Percentiles rank a stretch among this genome's conserved stretches.
Evolutionary conservation across 139 green algal genomes (phyloP).

Genomic region (Chlamydomonas incerta): DNA sequence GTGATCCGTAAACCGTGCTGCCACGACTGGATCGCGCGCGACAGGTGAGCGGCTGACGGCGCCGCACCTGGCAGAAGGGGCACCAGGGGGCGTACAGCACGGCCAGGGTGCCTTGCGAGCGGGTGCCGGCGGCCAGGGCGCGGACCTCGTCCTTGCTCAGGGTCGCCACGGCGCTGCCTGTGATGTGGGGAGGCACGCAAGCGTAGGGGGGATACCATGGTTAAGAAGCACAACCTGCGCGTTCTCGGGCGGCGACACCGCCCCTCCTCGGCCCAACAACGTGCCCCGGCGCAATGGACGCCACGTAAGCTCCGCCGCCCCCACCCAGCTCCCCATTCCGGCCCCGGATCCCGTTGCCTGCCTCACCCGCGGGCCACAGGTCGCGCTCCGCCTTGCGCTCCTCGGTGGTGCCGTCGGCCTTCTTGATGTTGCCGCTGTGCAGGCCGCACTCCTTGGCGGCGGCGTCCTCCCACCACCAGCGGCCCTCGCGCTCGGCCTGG

Average conservation of each 20-base stretch:
- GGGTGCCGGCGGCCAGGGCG: slow-evolving; percentile 64
- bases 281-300: too few relatives aligned
- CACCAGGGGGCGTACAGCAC: slow-evolving; percentile 98
- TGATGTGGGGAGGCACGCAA: not conserved
- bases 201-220: too few relatives aligned
- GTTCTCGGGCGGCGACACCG: too few relatives aligned
- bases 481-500: slow-evolving; percentile 92
- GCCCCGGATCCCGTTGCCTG: not conserved
- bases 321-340: not conserved
- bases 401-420: slow-evolving; percentile 59
- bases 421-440: slow-evolving; percentile 92
- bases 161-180: slow-evolving; percentile 55
- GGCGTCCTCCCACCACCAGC: slow-evolving; percentile 99
- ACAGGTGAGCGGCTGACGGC: too few relatives aligned
- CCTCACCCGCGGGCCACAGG: slow-evolving; percentile 66
- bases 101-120: slow-evolving; percentile 83
- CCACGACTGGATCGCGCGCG: too few relatives aligned
- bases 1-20: too few relatives aligned
- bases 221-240: too few relatives aligned
- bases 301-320: not conserved
- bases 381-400: slow-evolving; percentile 67
- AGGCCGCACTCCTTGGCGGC: slow-evolving; percentile 95
- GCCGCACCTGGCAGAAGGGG: slow-evolving; percentile 86
- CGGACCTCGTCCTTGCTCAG: slow-evolving; percentile 74
- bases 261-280: too few relatives aligned